These are phyloP conservation scores for Cucurbita ficifolia DNA, from an alignment of 306 rosid species.

Conservation along the genomic window DNA sequence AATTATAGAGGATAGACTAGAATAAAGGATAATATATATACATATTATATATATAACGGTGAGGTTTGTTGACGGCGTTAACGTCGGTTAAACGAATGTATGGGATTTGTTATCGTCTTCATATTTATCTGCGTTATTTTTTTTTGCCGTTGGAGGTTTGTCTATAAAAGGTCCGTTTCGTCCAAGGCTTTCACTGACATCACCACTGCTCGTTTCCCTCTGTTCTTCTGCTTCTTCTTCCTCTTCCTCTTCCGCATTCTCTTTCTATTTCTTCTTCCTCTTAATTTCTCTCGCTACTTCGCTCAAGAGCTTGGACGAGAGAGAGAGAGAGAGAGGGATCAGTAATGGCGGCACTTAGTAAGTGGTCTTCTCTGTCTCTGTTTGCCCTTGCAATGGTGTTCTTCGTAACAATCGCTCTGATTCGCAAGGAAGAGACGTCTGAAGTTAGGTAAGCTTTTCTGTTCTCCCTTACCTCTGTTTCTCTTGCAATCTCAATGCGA, in stretches of 20 bases:
- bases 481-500: neutral
- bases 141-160: neutral
- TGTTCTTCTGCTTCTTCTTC: neutral
- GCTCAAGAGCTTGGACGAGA: neutral
- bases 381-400: neutral
- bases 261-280: constrained; percentile 1
- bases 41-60: constrained; percentile 5
- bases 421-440: neutral
- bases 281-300: neutral
- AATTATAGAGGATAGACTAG: too few relatives aligned
- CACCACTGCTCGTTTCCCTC: constrained; percentile 35
- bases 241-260: neutral
- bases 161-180: constrained; percentile 16
- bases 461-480: too few relatives aligned
- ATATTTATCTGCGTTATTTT: neutral
- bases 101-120: constrained; percentile 7
- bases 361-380: neutral
- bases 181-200: constrained; percentile 15
- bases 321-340: neutral
- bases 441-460: neutral
- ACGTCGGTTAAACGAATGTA: neutral
- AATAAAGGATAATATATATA: too few relatives aligned
- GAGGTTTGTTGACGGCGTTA: constrained; percentile 36
- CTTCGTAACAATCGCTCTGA: neutral
- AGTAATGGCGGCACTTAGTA: neutral